Evolutionary conservation across 2,329 filamentous ascomycete species (phyloP).

Genomic region (Fusarium sarcochroum): DNA sequence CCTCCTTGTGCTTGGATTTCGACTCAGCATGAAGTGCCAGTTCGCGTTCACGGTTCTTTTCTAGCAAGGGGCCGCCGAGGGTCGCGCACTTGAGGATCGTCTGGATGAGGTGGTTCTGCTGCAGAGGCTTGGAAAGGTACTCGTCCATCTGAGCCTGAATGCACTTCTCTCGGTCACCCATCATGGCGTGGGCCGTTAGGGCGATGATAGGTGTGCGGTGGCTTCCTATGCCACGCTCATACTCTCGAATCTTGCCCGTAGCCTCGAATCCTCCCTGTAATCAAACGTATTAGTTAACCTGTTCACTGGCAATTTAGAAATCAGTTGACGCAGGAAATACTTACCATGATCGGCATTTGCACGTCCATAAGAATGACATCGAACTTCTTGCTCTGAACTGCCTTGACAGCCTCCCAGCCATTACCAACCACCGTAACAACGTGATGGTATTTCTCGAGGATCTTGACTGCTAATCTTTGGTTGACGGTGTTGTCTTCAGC

Average conservation of each 20-base stretch:
- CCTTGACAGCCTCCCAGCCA: constrained; percentile 91
- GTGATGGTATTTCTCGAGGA: constrained; percentile 96
- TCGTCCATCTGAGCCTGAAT: constrained; percentile 99
- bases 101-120: constrained; percentile 97
- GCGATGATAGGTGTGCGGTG: constrained; percentile 95
- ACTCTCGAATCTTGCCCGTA: constrained; percentile 95
- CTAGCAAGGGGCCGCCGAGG: constrained; percentile 84
- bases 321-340: constrained; percentile 44
- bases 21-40: constrained; percentile 65
- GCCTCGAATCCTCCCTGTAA: constrained; percentile 92
- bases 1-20: constrained; percentile 59
- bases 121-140: constrained; percentile 95
- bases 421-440: constrained; percentile 95
- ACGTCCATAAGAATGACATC: constrained; percentile 99
- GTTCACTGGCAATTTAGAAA: neutral
- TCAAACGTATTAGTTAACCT: constrained; percentile 53
- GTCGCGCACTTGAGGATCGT: constrained; percentile 98
- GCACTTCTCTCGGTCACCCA: constrained; percentile 97
- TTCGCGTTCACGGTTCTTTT: constrained; percentile 78
- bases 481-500: constrained; percentile 99
- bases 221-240: constrained; percentile 84
- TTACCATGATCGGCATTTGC: constrained; percentile 99
- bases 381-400: constrained; percentile 92
- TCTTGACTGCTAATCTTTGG: constrained; percentile 95
- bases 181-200: constrained; percentile 97